These are phyloP conservation scores for Naganishia sp. DNA, from an alignment of 1,284 basidiomycete species.

Conservation along the genomic window DNA sequence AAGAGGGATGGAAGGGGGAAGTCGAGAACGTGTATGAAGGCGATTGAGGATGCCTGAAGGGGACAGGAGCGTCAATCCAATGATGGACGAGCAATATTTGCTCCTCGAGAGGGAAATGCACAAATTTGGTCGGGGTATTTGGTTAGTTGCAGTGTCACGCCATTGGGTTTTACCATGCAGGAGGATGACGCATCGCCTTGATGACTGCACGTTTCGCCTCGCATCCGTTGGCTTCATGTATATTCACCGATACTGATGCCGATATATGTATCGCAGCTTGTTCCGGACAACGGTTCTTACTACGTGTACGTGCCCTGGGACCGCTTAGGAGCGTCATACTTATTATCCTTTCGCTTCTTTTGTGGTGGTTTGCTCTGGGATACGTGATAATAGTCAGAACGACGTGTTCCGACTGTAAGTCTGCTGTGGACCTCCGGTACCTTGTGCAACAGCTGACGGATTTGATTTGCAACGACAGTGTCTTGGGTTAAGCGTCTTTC, in stretches of 20 bases:
- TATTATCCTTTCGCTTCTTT: background rate
- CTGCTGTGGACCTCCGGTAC: background rate
- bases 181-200: background rate
- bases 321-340: constrained; percentile 76
- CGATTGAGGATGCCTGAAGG: no score
- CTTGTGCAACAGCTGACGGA: background rate
- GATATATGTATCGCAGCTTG: constrained; percentile 55
- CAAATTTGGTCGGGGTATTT: no score
- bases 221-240: background rate
- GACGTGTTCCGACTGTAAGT: constrained; percentile 80
- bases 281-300: constrained; percentile 64
- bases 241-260: background rate
- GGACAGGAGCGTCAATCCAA: no score
- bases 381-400: constrained; percentile 62
- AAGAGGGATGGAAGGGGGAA: background rate
- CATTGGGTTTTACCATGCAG: background rate
- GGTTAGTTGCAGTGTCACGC: background rate
- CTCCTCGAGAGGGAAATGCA: background rate
- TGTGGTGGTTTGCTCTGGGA: constrained; percentile 11
- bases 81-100: no score
- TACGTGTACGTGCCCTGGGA: background rate
- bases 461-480: background rate
- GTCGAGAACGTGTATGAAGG: no score
- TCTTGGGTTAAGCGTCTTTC: constrained; percentile 22
- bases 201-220: background rate